Conservation (phyloP, 306 rosid genomes). For the Elaeagnus macrophylla region DNA sequence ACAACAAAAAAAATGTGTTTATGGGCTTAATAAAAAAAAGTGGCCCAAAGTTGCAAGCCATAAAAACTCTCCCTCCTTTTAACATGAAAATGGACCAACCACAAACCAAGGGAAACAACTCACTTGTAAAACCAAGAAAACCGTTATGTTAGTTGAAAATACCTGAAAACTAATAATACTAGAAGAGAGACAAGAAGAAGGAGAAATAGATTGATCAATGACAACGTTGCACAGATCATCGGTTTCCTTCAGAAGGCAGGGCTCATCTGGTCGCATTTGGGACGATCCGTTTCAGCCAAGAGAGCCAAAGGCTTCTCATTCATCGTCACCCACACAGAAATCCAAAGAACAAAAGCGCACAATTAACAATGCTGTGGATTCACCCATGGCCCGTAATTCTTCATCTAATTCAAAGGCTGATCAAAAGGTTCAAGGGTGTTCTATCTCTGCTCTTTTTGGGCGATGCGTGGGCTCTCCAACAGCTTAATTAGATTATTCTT, state of each 20-base stretch:
- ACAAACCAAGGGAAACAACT: neutral
- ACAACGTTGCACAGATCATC: constrained; percentile 55
- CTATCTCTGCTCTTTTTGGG: constrained; percentile 28
- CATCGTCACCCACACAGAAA: constrained; percentile 1
- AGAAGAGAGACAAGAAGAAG: neutral
- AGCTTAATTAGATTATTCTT: neutral
- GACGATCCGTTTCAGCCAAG: constrained; percentile 17
- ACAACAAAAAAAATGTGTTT: too few species aligned
- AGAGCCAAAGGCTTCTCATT: constrained; percentile 14
- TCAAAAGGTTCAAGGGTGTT: constrained; percentile 27
- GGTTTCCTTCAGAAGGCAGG: constrained; percentile 59
- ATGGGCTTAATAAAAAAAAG: too few species aligned
- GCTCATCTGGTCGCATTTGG: constrained; percentile 83
- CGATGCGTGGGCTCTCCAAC: constrained; percentile 37
- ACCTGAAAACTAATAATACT: neutral
- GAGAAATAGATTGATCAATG: constrained; percentile 15
- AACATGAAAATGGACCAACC: constrained; percentile 8
- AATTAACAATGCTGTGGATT: neutral
- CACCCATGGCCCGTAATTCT: constrained; percentile 3
- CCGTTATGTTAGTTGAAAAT: constrained; percentile 14
- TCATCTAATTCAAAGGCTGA: constrained; percentile 15
- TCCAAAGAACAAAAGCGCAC: constrained; percentile 7
- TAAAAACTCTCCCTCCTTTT: neutral
- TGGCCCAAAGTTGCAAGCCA: too few species aligned
- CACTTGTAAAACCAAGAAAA: constrained; percentile 7